Conservation (phyloP, 2,329 filamentous ascomycete species). For the Chlorencoelia australis region DNA sequence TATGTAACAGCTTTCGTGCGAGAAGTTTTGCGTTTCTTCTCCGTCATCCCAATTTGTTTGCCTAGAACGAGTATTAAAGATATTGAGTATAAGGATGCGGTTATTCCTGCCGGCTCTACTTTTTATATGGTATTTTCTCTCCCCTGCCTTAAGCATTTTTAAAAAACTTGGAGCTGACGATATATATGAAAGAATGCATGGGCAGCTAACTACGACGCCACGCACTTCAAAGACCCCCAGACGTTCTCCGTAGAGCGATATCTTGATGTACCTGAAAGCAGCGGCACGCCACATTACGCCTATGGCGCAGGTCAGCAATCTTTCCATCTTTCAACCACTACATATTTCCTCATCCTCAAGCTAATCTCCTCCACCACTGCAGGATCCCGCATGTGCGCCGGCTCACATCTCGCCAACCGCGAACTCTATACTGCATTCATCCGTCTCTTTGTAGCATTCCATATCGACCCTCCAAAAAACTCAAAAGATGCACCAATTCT, state of each 20-base stretch:
- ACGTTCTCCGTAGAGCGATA: conserved; percentile 64
- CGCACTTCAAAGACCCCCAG: conserved; percentile 54
- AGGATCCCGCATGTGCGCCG: conserved; percentile 55
- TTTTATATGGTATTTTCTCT: conserved; percentile 33
- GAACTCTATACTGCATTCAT: conserved; percentile 52
- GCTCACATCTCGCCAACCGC: conserved; percentile 52
- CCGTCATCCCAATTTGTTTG: conserved; percentile 69
- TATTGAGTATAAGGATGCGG: conserved; percentile 55
- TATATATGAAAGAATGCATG: conserved; percentile 60
- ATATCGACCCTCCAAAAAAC: conserved; percentile 39
- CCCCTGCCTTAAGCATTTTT: not conserved
- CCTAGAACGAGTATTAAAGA: conserved; percentile 64
- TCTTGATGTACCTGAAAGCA: conserved; percentile 39
- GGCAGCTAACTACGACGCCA: conserved; percentile 61
- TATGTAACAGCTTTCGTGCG: conserved; percentile 73
- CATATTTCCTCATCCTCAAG: too few relatives aligned
- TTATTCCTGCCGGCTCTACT: conserved; percentile 65
- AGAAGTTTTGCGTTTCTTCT: conserved; percentile 69
- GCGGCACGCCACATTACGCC: conserved; percentile 49
- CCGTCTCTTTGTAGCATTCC: conserved; percentile 47
- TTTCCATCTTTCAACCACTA: too few relatives aligned
- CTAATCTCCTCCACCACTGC: too few relatives aligned
- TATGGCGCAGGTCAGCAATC: too few relatives aligned
- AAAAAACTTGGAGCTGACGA: too few relatives aligned
- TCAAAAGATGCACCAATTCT: conserved; percentile 40